Evolutionary conservation across 1,284 basidiomycete genomes (phyloP).

Genomic region (Boletus smithii): DNA sequence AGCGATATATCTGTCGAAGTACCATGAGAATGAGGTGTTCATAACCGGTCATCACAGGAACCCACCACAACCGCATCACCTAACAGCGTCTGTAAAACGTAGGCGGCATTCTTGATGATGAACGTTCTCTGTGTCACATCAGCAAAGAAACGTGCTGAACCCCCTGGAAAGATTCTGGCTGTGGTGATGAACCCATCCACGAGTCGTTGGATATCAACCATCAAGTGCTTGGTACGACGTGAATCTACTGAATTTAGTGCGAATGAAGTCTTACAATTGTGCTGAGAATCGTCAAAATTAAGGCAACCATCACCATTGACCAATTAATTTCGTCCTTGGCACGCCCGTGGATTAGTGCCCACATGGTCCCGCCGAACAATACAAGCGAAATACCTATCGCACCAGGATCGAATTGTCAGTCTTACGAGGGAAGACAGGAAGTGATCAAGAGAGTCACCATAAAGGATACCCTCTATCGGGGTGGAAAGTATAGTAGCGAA

Average conservation of each 20-base stretch:
- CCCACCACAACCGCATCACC: conserved; percentile 26
- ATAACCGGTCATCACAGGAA: not conserved
- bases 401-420: conserved; percentile 3
- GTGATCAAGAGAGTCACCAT: conserved; percentile 11
- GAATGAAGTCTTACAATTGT: conserved; percentile 15
- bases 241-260: not conserved
- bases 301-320: conserved; percentile 20
- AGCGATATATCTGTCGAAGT: conserved; percentile 23
- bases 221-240: conserved; percentile 20
- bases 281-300: conserved; percentile 16
- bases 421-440: not conserved
- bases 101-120: conserved; percentile 22
- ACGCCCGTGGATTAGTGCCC: conserved; percentile 18
- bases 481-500: conserved; percentile 19
- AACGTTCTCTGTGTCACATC: conserved; percentile 22
- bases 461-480: conserved; percentile 23
- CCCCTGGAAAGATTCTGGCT: conserved; percentile 10
- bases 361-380: conserved; percentile 24
- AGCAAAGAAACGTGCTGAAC: conserved; percentile 21
- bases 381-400: conserved; percentile 24
- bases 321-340: conserved; percentile 17
- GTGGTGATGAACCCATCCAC: conserved; percentile 20
- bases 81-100: conserved; percentile 26
- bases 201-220: conserved; percentile 21
- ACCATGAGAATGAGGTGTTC: not conserved